A percentile compares a stretch with the other conserved stretches of the same genome.
phyloP scores from a whole-genome alignment of 331 rosid species.

The Stylosanthes scabra region DNA sequence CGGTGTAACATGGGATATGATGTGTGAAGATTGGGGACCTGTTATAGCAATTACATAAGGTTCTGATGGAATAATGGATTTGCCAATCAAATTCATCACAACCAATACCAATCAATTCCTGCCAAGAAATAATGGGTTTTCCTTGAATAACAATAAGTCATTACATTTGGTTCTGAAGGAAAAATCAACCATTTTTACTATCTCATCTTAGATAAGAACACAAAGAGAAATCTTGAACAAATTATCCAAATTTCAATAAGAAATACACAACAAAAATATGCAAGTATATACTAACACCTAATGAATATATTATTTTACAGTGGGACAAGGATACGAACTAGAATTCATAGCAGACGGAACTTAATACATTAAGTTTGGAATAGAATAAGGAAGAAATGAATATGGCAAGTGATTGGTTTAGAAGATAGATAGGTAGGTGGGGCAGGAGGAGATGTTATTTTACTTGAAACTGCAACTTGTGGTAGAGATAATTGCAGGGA shows the following conservation, averaged over 20 bases:
- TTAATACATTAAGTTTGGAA: neutral
- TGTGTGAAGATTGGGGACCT: too few species aligned
- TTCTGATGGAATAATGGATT: too few species aligned
- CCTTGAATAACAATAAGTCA: neutral
- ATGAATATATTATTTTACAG: neutral
- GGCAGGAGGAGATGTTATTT: too few species aligned
- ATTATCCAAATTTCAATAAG: neutral
- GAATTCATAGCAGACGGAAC: neutral
- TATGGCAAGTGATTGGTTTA: neutral
- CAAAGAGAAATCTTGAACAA: neutral
- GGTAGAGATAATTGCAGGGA: too few species aligned
- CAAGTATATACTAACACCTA: neutral
- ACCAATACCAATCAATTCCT: neutral
- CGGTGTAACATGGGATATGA: too few species aligned
- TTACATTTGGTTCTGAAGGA: neutral
- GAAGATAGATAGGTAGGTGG: too few species aligned
- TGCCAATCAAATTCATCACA: slow-evolving; percentile 56
- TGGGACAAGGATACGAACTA: neutral
- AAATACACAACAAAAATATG: neutral
- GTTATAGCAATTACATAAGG: too few species aligned
- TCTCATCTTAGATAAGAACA: neutral
- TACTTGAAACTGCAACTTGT: neutral
- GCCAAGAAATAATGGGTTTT: neutral
- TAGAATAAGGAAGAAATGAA: neutral
- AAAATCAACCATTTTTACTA: neutral